Evolutionary conservation across 805 yeast species (phyloP).

Genomic region (Kodamaea neixiangensis): DNA sequence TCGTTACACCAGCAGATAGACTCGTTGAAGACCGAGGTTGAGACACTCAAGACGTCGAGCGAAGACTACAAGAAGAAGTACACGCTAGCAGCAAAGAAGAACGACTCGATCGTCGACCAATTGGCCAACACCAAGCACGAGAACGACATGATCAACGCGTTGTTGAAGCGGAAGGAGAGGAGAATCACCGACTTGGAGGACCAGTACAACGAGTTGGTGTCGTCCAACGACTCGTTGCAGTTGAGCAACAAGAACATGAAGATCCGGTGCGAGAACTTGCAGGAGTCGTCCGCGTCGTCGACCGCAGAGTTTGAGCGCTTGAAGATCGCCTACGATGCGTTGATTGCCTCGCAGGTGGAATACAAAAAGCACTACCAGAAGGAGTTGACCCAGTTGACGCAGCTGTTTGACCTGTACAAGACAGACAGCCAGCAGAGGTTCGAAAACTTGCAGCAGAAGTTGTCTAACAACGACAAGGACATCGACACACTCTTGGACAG

Average conservation of each 20-base stretch:
- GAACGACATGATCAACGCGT: slow-evolving; percentile 68
- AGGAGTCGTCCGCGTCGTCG: slow-evolving; percentile 45
- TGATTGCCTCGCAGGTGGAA: slow-evolving; percentile 52
- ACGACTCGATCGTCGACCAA: slow-evolving; percentile 61
- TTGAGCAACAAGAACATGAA: slow-evolving; percentile 53
- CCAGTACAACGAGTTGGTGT: slow-evolving; percentile 49
- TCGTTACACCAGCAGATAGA: slow-evolving; percentile 50
- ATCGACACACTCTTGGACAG: slow-evolving; percentile 51
- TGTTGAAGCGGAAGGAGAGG: slow-evolving; percentile 70
- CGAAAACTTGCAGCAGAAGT: slow-evolving; percentile 34
- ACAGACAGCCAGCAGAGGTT: slow-evolving; percentile 35
- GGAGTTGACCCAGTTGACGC: slow-evolving; percentile 42
- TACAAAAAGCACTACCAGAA: slow-evolving; percentile 50
- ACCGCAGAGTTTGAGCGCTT: slow-evolving; percentile 57
- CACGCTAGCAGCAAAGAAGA: slow-evolving; percentile 47
- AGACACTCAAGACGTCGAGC: slow-evolving; percentile 37
- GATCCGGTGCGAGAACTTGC: slow-evolving; percentile 49
- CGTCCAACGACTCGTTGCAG: slow-evolving; percentile 49
- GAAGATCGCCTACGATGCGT: slow-evolving; percentile 59
- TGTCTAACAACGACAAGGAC: slow-evolving; percentile 50
- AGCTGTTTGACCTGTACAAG: slow-evolving; percentile 39
- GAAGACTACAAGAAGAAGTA: slow-evolving; percentile 56
- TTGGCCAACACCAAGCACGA: slow-evolving; percentile 74
- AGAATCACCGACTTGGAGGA: slow-evolving; percentile 66
- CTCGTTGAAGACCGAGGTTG: slow-evolving; percentile 46